These are phyloP conservation scores for Didymella lethalis DNA, from an alignment of 2,329 filamentous ascomycete genomes.

Conservation along the genomic window DNA sequence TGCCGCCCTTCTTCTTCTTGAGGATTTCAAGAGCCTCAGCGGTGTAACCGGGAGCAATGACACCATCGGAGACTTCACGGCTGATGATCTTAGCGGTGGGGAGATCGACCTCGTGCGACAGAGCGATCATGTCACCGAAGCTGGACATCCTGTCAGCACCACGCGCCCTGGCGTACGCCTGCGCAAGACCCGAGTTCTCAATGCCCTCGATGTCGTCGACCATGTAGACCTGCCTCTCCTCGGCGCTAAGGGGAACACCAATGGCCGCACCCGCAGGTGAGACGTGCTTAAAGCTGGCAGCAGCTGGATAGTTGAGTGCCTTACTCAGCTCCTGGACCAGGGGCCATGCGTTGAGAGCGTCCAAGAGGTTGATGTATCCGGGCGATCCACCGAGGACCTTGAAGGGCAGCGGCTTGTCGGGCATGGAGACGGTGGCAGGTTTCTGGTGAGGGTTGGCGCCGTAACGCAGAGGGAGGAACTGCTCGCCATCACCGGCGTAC, in stretches of 20 bases:
- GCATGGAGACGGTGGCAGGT: conserved; percentile 84
- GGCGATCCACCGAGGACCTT: conserved; percentile 89
- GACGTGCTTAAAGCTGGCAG: conserved; percentile 97
- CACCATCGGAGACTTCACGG: conserved; percentile 95
- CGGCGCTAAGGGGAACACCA: conserved; percentile 82
- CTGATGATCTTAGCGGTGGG: conserved; percentile 97
- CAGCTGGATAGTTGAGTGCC: conserved; percentile 85
- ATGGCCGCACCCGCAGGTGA: conserved; percentile 96
- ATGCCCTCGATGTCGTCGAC: conserved; percentile 93
- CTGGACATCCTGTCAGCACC: conserved; percentile 98
- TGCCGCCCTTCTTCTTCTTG: conserved; percentile 97
- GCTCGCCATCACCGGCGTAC: conserved; percentile 84
- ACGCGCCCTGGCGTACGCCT: conserved; percentile 93
- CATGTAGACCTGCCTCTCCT: conserved; percentile 97
- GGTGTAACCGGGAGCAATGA: conserved; percentile 89
- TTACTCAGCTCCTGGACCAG: conserved; percentile 95
- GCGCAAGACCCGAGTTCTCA: conserved; percentile 83
- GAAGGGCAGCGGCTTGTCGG: conserved; percentile 82
- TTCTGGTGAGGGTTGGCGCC: conserved; percentile 99
- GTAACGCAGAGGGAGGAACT: conserved; percentile 88
- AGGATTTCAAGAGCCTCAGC: conserved; percentile 88
- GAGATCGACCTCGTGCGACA: conserved; percentile 89
- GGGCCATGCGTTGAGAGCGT: conserved; percentile 95
- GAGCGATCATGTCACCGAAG: conserved; percentile 95
- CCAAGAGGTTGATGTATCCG: conserved; percentile 96